Base-by-base conservation (phyloP, 2,329 filamentous ascomycete species). In the Trichoderma koningii region DNA sequence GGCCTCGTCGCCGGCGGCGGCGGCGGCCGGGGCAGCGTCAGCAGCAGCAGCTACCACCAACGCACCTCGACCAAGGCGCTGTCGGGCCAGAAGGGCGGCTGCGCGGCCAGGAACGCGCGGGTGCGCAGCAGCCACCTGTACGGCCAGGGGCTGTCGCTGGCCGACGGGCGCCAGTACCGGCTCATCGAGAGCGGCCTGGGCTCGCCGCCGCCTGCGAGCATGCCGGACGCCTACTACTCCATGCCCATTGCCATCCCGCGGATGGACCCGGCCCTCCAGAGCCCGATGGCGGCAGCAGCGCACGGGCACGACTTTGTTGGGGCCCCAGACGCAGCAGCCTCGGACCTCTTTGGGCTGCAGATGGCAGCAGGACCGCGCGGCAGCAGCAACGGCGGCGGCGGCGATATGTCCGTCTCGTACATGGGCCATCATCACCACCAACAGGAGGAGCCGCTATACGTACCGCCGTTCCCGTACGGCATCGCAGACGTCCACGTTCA, bases 31-130 rank as follows among this genome's bases (percentile, higher is more conserved):
- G 59, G 51, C 52, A 51, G 34, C 47, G 21, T 3, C 21, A 51
- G 38, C n/a, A 26, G 48, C 48, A 51, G 26, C 23, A 51, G 12
- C 48, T 66, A 66, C 19, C 66, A 68, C 60, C 72, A 69, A 67
- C 70, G 70, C 59, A 72, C 71, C 34, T 72, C 74, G 45, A 71
- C 73, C 42, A 71, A 72, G 61, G 74, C 75, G 51, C 23, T 72
- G 17, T 75, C 75, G 23, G 73, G 75, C 2, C 72, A 73, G 55
- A 76, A 73, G 53, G 76, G 76, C 62, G 77, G 76, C 9, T 71
- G 69, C 19, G 73, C 75, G 7, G 70, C 75, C 12, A 73, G 70
- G 62, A 73, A 70, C 45, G 69, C 71, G 17, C 68, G 69, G 52
- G 55, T 70, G 56, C 70, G 72, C 44, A 68, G 68, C 55, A 68